phyloP scores from a whole-genome alignment of 2,329 filamentous ascomycete species.

The Pleomassaria siparia region DNA sequence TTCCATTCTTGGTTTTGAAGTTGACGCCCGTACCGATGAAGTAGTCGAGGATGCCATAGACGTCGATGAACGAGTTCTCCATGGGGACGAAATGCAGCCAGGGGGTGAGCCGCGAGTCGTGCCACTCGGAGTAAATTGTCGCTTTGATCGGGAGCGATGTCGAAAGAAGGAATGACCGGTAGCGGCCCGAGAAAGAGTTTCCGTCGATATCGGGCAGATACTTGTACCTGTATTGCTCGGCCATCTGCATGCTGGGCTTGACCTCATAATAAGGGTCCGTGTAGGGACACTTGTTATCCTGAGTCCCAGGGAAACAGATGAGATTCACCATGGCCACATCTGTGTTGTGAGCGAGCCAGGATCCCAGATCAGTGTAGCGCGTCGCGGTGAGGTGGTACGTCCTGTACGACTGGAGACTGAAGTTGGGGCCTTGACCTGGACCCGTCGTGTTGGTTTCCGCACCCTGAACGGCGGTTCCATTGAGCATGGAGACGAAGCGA shows the following conservation, averaged over 20 bases:
- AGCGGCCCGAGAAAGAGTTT: conserved; percentile 50
- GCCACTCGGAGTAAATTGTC: conserved; percentile 79
- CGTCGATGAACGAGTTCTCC: conserved; percentile 71
- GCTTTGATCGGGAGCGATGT: conserved; percentile 75
- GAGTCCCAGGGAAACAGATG: conserved; percentile 44
- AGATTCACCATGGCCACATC: conserved; percentile 50
- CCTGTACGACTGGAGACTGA: conserved; percentile 40
- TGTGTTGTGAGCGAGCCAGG: conserved; percentile 44
- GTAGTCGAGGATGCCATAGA: conserved; percentile 76
- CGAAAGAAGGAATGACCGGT: conserved; percentile 62
- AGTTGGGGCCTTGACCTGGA: conserved; percentile 38
- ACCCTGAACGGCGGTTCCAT: conserved; percentile 59
- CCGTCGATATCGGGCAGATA: conserved; percentile 78
- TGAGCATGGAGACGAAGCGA: conserved; percentile 73
- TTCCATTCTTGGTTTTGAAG: conserved; percentile 2
- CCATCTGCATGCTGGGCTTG: conserved; percentile 37
- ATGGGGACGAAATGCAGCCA: conserved; percentile 84
- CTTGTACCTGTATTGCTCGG: conserved; percentile 57
- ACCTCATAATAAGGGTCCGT: conserved; percentile 45
- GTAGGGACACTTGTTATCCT: conserved; percentile 49
- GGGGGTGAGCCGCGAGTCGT: conserved; percentile 66
- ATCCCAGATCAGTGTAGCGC: conserved; percentile 33
- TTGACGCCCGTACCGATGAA: conserved; percentile 57
- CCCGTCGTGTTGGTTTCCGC: conserved; percentile 44
- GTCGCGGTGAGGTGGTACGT: conserved; percentile 42